These are phyloP conservation scores for Fusarium bulbicola DNA, from an alignment of 2,329 filamentous ascomycete species.

Conservation along the genomic window DNA sequence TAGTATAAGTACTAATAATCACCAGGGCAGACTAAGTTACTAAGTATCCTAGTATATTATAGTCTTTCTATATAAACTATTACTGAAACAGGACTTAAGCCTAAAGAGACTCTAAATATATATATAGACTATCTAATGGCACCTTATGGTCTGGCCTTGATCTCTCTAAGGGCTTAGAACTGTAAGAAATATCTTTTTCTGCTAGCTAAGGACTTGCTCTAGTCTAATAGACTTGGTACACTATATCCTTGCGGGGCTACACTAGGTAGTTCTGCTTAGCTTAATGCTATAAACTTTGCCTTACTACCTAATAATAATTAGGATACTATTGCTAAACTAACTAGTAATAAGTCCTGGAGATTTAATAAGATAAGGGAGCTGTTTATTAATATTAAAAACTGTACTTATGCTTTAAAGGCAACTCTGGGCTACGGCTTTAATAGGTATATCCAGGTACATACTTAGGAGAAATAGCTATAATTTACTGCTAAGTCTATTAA, in stretches of 20 bases:
- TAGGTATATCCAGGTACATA: slow-evolving; percentile 47
- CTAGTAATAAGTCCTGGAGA: slow-evolving; percentile 54
- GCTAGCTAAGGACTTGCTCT: fast-evolving
- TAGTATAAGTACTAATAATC: fast-evolving
- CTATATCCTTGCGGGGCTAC: slow-evolving; percentile 37
- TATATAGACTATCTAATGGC: slow-evolving; percentile 29
- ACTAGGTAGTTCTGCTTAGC: slow-evolving; percentile 25
- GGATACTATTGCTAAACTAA: slow-evolving; percentile 50
- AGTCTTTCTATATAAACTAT: slow-evolving; percentile 70
- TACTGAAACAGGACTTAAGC: slow-evolving; percentile 50
- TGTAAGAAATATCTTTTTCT: neutral
- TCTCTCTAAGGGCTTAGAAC: slow-evolving; percentile 45
- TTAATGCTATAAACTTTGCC: slow-evolving; percentile 35
- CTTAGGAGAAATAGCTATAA: fast-evolving
- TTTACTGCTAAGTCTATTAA: neutral
- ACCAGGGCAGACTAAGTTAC: slow-evolving; percentile 8
- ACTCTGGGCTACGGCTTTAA: slow-evolving; percentile 53
- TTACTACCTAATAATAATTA: slow-evolving; percentile 29
- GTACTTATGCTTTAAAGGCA: slow-evolving; percentile 49
- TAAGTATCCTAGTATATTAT: slow-evolving; percentile 44
- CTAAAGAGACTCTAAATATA: slow-evolving; percentile 31
- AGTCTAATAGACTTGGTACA: slow-evolving; percentile 1
- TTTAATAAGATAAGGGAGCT: slow-evolving; percentile 52
- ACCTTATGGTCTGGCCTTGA: slow-evolving; percentile 36
- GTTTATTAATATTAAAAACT: slow-evolving; percentile 53